phyloP scores from a whole-genome alignment of 1,284 basidiomycete genomes.

The Moesziomyces antarcticus region DNA sequence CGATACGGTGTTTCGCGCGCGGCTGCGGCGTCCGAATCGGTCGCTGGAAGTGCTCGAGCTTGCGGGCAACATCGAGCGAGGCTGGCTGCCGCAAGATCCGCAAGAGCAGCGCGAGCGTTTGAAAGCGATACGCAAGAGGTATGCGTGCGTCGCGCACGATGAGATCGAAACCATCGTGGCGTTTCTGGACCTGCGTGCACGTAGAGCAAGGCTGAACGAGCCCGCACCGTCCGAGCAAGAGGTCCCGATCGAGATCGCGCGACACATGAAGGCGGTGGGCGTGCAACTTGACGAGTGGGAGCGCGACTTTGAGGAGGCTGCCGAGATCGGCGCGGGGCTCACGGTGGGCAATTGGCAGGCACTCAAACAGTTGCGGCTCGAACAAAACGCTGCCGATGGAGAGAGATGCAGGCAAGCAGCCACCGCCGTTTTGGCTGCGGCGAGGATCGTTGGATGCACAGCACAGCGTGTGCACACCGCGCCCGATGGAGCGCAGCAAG shows the following conservation, averaged over 20 bases:
- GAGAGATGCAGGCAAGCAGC: conserved; percentile 9
- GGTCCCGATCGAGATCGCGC: conserved; percentile 14
- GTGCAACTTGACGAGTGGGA: conserved; percentile 21
- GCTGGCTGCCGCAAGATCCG: conserved; percentile 8
- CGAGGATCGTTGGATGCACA: conserved; percentile 24
- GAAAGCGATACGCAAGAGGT: conserved; percentile 7
- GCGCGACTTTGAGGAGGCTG: conserved; percentile 28
- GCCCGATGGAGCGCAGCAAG: neutral
- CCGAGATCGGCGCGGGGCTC: conserved; percentile 10
- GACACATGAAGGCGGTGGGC: conserved; percentile 8
- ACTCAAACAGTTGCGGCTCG: neutral
- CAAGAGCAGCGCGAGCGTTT: conserved; percentile 5
- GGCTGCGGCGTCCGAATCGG: conserved; percentile 7
- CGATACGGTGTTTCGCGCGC: neutral
- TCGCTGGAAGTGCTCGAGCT: conserved; percentile 2
- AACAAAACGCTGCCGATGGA: neutral
- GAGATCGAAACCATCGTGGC: conserved; percentile 16
- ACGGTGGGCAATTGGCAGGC: neutral
- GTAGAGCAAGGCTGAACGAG: neutral
- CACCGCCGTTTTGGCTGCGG: conserved; percentile 4
- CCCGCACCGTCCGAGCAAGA: neutral
- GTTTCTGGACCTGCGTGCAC: conserved; percentile 13
- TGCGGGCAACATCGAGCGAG: conserved; percentile 7
- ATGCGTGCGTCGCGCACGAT: conserved; percentile 7
- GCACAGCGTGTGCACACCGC: neutral